Base-by-base conservation (phyloP, 495 filamentous ascomycete species). In the Hypoxylon intermedium region DNA sequence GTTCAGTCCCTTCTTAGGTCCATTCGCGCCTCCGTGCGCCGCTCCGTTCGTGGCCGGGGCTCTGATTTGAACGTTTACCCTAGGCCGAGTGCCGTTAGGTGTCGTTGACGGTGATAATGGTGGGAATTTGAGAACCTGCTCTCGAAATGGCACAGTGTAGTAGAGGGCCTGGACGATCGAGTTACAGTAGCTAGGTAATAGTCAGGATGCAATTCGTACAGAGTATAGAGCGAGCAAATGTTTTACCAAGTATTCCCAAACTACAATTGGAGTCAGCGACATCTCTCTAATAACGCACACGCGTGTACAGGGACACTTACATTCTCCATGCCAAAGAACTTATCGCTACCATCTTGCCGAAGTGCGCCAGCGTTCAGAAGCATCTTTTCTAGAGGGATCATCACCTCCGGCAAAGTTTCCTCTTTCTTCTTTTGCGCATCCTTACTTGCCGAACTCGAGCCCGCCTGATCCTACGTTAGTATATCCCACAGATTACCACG, bases 281-380 rank as follows among this genome's bases (percentile, higher is more conserved):
- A 15, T 49, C 19, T 58, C n/a, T 53, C 40, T 19, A 21, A 18
- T 6, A 21, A 28, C 21, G 43, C 46, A 21, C 21, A 53, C 56
- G 47, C 9, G 41, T 16, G 34, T 9, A 15, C 2, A 50, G 18
- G 21, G 16, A 31, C 11, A 74, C 90, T 81, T 80, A 97, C 92
- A 78, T 98, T 98, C 75, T 98, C 94, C 80, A 98, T 87, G 2
- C 95, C 94, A 79, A 93, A 98, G 76, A 96, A 98, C 79, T 97
- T 97, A 75, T 98, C 94, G 73, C 89, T 97, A 16, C 95, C 94
- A 79, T 98, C 93, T 31, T 77, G 77, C 56, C 92, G 84, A 54
- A 93, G 75, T 0, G 92, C 81, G 9, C 92, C 91, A 45, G 91
- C 84, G 72, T 92, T 89, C 59, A 83, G 81, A 24, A 97, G 74